Evolutionary conservation across 371 early-diverging fungal species (phyloP).

Genomic region (Lichtheimia ornata): DNA sequence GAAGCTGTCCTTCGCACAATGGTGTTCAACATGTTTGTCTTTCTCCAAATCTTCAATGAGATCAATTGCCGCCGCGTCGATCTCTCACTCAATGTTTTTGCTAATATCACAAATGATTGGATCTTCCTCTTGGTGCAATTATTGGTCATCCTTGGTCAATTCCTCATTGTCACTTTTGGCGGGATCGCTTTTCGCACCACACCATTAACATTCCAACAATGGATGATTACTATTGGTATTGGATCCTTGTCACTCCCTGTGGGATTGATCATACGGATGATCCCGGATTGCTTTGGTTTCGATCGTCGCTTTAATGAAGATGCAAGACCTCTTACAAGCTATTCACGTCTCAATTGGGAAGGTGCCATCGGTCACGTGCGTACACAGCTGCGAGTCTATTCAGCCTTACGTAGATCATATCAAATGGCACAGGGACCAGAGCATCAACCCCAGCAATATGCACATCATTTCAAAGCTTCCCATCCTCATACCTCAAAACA

Average conservation of each 20-base stretch:
- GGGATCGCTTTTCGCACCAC: constrained; percentile 86
- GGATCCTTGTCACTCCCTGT: constrained; percentile 83
- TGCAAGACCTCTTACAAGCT: constrained; percentile 51
- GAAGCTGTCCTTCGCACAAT: constrained; percentile 68
- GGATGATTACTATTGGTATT: constrained; percentile 77
- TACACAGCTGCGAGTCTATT: constrained; percentile 49
- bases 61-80: constrained; percentile 82
- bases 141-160: constrained; percentile 71
- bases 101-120: constrained; percentile 73
- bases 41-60: constrained; percentile 93
- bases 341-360: constrained; percentile 63
- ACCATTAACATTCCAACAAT: constrained; percentile 69
- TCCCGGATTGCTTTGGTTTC: constrained; percentile 62
- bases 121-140: constrained; percentile 77
- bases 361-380: constrained; percentile 54
- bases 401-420: constrained; percentile 37
- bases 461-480: background rate
- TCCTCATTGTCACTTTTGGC: constrained; percentile 87
- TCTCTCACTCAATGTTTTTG: constrained; percentile 82
- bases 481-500: too few species aligned
- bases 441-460: background rate
- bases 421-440: background rate
- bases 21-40: constrained; percentile 95
- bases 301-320: constrained; percentile 57
- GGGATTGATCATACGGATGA: constrained; percentile 74